A percentile compares a stretch with the other conserved stretches of the same genome.
phyloP scores from a whole-genome alignment of 495 filamentous ascomycete genomes.

The Penicillium roqueforti region DNA sequence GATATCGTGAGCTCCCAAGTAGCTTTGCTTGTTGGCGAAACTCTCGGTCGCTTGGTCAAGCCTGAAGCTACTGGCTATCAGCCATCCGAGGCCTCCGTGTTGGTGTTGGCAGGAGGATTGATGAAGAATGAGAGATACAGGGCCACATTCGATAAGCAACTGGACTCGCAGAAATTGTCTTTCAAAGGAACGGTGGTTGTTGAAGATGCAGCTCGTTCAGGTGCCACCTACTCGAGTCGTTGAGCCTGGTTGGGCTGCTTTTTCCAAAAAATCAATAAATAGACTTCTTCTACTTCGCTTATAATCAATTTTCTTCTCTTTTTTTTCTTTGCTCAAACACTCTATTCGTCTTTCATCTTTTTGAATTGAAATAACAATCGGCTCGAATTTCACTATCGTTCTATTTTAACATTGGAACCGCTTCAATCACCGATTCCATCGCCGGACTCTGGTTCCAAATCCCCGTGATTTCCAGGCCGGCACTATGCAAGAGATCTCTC shows the following conservation, averaged over 20 bases:
- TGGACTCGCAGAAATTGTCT: conserved; percentile 4
- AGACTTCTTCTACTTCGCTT: neutral
- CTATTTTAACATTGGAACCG: conserved; percentile 13
- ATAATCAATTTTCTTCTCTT: neutral
- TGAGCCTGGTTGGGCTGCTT: neutral
- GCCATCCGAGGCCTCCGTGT: conserved; percentile 10
- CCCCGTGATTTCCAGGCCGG: conserved; percentile 31
- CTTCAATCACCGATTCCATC: conserved; percentile 39
- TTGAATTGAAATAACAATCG: neutral
- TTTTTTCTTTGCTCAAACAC: too few relatives aligned
- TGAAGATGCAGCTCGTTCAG: conserved; percentile 14
- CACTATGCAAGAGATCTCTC: conserved; percentile 29
- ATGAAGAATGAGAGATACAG: conserved; percentile 23
- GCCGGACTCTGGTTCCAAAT: conserved; percentile 32
- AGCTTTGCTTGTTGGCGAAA: conserved; percentile 16
- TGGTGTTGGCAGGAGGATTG: conserved; percentile 27
- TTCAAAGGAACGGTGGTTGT: conserved; percentile 15
- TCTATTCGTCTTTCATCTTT: neutral
- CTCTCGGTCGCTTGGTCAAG: conserved; percentile 19
- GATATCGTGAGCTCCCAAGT: conserved; percentile 19
- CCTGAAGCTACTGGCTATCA: conserved; percentile 15
- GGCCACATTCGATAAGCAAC: conserved; percentile 1
- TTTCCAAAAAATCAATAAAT: neutral
- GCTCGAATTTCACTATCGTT: neutral
- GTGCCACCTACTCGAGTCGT: conserved; percentile 2